Conservation (phyloP, 192 early-diverging fungal genomes). For the Backusella circina region DNA sequence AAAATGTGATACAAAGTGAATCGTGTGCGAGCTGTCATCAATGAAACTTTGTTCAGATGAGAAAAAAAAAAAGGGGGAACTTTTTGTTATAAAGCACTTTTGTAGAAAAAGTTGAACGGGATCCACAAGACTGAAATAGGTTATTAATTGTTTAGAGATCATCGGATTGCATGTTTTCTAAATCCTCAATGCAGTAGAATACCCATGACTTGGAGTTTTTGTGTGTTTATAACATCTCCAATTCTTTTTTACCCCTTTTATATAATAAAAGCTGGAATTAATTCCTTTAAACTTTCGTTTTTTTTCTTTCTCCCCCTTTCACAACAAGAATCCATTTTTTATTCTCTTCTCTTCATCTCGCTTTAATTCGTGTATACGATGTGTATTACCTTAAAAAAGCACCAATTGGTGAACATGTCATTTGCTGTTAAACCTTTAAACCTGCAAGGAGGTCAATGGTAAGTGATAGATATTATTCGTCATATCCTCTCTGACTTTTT, state of each 20-base stretch:
- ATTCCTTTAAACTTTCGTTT: background rate
- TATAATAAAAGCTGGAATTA: background rate
- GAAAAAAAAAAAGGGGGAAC: background rate
- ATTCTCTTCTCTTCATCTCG: background rate
- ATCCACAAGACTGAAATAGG: background rate
- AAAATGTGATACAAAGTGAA: background rate
- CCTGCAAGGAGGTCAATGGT: slow-evolving; percentile 31
- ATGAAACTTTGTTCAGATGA: background rate
- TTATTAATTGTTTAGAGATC: background rate
- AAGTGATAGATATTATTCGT: background rate
- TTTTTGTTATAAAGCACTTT: background rate
- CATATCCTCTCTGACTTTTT: background rate
- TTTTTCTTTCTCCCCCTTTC: no score
- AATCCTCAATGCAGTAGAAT: background rate
- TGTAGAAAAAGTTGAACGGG: background rate
- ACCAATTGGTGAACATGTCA: background rate
- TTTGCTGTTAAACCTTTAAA: slow-evolving; percentile 22
- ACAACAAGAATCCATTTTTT: background rate
- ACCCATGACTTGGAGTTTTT: background rate
- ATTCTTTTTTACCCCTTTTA: background rate
- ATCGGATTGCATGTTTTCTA: background rate
- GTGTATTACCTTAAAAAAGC: background rate
- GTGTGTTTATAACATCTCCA: background rate
- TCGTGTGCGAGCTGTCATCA: background rate
- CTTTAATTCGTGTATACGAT: background rate